These are phyloP conservation scores for Backusella morwellensis DNA, from an alignment of 192 early-diverging fungal species.

Conservation along the genomic window DNA sequence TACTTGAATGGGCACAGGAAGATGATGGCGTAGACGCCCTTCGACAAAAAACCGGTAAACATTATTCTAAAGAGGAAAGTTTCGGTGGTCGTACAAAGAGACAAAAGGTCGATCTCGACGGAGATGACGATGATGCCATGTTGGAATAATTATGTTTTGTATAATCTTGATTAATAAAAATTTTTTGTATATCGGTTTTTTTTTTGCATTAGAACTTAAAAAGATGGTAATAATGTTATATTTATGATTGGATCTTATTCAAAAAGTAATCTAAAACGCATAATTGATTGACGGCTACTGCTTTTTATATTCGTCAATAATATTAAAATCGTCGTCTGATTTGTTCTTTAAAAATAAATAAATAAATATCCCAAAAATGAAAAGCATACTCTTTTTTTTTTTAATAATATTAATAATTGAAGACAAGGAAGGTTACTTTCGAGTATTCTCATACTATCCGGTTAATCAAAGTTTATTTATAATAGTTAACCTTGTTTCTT, in stretches of 20 bases:
- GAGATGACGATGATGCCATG: constrained; percentile 36
- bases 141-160: constrained; percentile 40
- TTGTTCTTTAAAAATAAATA: not conserved
- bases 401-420: not conserved
- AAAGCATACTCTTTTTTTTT: not conserved
- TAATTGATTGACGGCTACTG: not conserved
- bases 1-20: constrained; percentile 92
- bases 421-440: not conserved
- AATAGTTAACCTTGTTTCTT: no score
- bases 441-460: not conserved
- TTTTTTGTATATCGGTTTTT: not conserved
- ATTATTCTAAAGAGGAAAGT: constrained; percentile 67
- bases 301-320: not conserved
- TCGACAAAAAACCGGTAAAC: constrained; percentile 80
- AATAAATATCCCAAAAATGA: not conserved
- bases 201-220: not conserved
- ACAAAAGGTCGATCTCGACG: constrained; percentile 62
- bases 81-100: constrained; percentile 57
- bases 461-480: no score
- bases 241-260: not conserved
- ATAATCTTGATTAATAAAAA: not conserved
- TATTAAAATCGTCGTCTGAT: not conserved
- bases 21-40: constrained; percentile 80
- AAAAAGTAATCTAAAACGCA: not conserved
- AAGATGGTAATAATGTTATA: not conserved